Percentiles rank a stretch among this genome's conserved stretches.
Conservation (phyloP, 805 yeast species). For the Wickerhamiella qilinensis region DNA sequence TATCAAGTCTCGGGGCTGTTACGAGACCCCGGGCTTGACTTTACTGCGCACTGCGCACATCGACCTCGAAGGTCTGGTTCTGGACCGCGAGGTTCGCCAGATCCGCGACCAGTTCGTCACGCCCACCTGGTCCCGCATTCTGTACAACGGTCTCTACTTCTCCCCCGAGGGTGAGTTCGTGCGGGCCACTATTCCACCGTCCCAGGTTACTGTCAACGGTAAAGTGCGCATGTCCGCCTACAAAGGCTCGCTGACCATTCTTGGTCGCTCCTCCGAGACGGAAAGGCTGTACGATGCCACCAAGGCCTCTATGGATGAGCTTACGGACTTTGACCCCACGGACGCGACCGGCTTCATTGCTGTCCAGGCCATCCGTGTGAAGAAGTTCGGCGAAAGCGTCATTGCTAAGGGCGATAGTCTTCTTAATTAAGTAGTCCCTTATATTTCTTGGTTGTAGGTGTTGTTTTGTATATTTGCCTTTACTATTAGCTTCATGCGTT, state of each 20-base stretch:
- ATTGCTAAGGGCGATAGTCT: conserved; percentile 48
- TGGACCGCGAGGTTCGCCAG: conserved; percentile 95
- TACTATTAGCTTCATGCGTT: no score
- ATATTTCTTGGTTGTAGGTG: no score
- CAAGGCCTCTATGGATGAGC: conserved; percentile 97
- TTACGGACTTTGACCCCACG: conserved; percentile 93
- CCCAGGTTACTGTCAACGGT: conserved; percentile 92
- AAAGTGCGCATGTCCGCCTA: conserved; percentile 84
- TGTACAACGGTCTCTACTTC: conserved; percentile 96
- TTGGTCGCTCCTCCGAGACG: conserved; percentile 90
- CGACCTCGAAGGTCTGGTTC: conserved; percentile 90
- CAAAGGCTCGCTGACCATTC: conserved; percentile 71
- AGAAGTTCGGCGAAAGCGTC: conserved; percentile 94
- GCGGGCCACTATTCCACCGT: conserved; percentile 64
- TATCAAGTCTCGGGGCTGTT: conserved; percentile 97
- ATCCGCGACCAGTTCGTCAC: conserved; percentile 94
- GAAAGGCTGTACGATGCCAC: conserved; percentile 96
- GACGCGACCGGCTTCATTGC: conserved; percentile 96
- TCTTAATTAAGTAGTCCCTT: background rate
- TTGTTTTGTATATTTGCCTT: no score
- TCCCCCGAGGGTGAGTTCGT: conserved; percentile 96
- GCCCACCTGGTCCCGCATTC: conserved; percentile 70
- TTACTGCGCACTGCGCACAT: conserved; percentile 85
- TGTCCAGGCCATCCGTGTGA: conserved; percentile 94
- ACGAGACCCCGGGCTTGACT: conserved; percentile 98